Conservation (phyloP, 2,329 filamentous ascomycete species). For the Arthrobotrys sinensis region DNA sequence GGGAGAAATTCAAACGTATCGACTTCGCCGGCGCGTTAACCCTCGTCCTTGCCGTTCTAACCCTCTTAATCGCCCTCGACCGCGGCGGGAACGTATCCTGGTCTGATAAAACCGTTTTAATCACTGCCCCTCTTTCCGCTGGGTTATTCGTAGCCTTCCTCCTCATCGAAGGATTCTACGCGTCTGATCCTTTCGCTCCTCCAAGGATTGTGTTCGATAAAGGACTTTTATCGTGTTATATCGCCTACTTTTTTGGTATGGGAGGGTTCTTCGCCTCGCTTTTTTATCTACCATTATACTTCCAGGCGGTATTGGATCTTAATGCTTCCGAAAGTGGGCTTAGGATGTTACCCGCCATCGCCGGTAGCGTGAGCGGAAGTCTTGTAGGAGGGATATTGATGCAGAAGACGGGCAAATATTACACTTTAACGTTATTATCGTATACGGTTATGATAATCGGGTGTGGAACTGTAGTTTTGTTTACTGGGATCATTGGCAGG, state of each 20-base stretch:
- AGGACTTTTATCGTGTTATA: constrained; percentile 77
- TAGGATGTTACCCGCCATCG: constrained; percentile 77
- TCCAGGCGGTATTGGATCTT: constrained; percentile 79
- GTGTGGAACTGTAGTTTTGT: constrained; percentile 72
- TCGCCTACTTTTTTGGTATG: constrained; percentile 81
- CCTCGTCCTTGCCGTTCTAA: constrained; percentile 77
- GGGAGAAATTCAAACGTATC: constrained; percentile 72
- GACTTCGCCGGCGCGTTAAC: constrained; percentile 81
- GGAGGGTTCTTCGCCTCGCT: constrained; percentile 74
- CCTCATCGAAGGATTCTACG: constrained; percentile 78
- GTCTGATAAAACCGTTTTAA: constrained; percentile 74
- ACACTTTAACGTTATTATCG: constrained; percentile 76
- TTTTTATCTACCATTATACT: constrained; percentile 84
- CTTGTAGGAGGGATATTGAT: constrained; percentile 78
- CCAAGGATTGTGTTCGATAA: constrained; percentile 80
- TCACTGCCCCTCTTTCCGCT: constrained; percentile 73
- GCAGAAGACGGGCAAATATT: constrained; percentile 80
- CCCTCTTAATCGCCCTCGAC: constrained; percentile 79
- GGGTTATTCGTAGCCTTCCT: constrained; percentile 78
- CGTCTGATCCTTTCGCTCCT: constrained; percentile 81
- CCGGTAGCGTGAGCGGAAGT: constrained; percentile 76
- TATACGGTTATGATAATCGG: constrained; percentile 74
- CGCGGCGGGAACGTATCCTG: constrained; percentile 81
- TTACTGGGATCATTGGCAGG: constrained; percentile 64
- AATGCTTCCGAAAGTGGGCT: constrained; percentile 77